A percentile compares a stretch with the other conserved stretches of the same genome.
These are phyloP conservation scores for Lizanozyma gosingica DNA, from an alignment of 1,139 yeast genomes.

Conservation along the genomic window DNA sequence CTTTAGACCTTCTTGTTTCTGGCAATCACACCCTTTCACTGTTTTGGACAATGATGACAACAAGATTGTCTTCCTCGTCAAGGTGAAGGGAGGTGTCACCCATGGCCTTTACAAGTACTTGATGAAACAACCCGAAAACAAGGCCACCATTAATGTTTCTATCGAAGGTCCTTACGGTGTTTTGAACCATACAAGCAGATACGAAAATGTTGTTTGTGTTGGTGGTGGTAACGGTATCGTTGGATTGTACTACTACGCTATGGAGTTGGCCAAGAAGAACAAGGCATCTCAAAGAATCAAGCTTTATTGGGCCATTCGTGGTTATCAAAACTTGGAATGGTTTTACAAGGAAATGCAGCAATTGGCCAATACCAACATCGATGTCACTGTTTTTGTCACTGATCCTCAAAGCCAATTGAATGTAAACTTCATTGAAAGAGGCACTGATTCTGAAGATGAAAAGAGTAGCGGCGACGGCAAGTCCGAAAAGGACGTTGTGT, in stretches of 20 bases:
- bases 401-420: conserved; percentile 9
- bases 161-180: conserved; percentile 35
- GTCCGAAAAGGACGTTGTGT: conserved; percentile 5
- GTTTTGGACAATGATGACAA: conserved; percentile 20
- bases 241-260: conserved; percentile 23
- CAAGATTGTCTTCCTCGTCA: conserved; percentile 21
- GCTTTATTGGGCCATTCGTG: conserved; percentile 42
- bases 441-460: conserved; percentile 6
- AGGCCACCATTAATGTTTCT: conserved; percentile 16
- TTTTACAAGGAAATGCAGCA: conserved; percentile 17
- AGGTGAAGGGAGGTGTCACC: conserved; percentile 29
- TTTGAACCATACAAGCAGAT: conserved; percentile 23
- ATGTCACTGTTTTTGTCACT: conserved; percentile 28
- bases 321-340: conserved; percentile 26
- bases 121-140: conserved; percentile 13
- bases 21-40: conserved; percentile 55
- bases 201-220: conserved; percentile 22
- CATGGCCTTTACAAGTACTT: conserved; percentile 18
- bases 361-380: conserved; percentile 22
- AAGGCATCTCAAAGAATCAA: conserved; percentile 19
- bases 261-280: conserved; percentile 21
- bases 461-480: conserved; percentile 1
- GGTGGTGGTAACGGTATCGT: conserved; percentile 37
- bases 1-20: conserved; percentile 32
- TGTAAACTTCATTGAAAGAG: conserved; percentile 4